Percentiles rank a stretch among this genome's conserved stretches.
Evolutionary conservation across 805 yeast species (phyloP).

Genomic region (Saccharomycopsis sp.): DNA sequence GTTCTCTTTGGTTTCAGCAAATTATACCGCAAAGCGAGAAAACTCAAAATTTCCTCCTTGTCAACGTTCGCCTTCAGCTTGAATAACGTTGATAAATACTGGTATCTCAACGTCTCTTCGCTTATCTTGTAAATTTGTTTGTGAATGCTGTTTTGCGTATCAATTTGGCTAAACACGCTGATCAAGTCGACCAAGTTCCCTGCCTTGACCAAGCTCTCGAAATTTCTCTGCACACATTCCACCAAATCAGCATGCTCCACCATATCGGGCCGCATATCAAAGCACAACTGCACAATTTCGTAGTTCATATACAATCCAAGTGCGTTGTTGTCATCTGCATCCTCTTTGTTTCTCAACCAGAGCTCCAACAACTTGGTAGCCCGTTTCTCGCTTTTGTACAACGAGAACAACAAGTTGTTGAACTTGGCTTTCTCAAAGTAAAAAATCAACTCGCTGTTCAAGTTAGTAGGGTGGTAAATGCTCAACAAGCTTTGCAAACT

Average conservation of each 20-base stretch:
- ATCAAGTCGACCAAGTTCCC: constrained; percentile 10
- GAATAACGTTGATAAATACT: constrained; percentile 31
- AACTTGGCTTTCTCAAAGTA: constrained; percentile 47
- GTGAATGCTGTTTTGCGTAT: constrained; percentile 1
- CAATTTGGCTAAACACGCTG: constrained; percentile 6
- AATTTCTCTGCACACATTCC: constrained; percentile 5
- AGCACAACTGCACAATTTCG: constrained; percentile 24
- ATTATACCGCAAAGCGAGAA: constrained; percentile 3
- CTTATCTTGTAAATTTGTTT: constrained; percentile 7
- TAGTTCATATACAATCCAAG: constrained; percentile 25
- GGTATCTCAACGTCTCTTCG: constrained; percentile 21
- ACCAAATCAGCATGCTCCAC: constrained; percentile 4
- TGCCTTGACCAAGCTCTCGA: constrained; percentile 4
- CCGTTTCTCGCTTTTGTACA: constrained; percentile 46
- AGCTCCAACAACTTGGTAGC: constrained; percentile 45
- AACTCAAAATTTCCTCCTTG: constrained; percentile 1
- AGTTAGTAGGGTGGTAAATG: constrained; percentile 49
- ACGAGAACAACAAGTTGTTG: constrained; percentile 46
- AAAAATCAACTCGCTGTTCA: constrained; percentile 36
- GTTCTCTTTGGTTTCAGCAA: no score
- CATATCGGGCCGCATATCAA: background rate
- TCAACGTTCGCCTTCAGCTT: constrained; percentile 8
- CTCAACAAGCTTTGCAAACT: constrained; percentile 69
- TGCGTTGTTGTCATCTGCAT: constrained; percentile 23
- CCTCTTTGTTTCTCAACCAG: constrained; percentile 32